phyloP scores from a whole-genome alignment of 2,329 filamentous ascomycete species.

The Beauveria rudraprayagi region DNA sequence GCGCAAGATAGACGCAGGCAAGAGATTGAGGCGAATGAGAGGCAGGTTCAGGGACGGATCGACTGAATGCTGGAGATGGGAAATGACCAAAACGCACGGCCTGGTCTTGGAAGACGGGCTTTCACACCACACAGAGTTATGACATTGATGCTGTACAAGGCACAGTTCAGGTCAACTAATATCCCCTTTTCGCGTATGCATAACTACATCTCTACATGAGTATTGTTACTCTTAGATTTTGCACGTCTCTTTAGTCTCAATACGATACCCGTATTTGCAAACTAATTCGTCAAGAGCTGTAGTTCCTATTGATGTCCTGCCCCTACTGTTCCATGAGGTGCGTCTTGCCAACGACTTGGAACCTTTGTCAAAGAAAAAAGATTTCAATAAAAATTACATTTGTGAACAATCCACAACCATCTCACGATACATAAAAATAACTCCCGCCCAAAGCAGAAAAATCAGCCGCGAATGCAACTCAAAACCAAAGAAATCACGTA shows the following conservation, averaged over 20 bases:
- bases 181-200: too few species aligned
- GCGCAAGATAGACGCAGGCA: background rate
- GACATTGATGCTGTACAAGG: background rate
- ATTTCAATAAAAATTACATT: background rate
- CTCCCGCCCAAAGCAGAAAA: background rate
- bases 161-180: background rate
- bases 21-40: background rate
- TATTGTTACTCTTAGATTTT: too few species aligned
- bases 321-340: too few species aligned
- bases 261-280: too few species aligned
- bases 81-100: background rate
- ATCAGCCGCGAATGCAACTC: background rate
- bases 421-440: background rate
- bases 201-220: too few species aligned
- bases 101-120: background rate
- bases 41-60: background rate
- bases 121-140: background rate
- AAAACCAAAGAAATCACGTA: constrained; percentile 40
- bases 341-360: too few species aligned
- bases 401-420: background rate
- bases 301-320: too few species aligned
- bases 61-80: background rate
- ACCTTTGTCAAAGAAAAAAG: too few species aligned
- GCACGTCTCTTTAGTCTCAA: too few species aligned
- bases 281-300: too few species aligned